These are phyloP conservation scores for Moesziomyces antarcticus DNA, from an alignment of 1,284 basidiomycete genomes.

Conservation along the genomic window DNA sequence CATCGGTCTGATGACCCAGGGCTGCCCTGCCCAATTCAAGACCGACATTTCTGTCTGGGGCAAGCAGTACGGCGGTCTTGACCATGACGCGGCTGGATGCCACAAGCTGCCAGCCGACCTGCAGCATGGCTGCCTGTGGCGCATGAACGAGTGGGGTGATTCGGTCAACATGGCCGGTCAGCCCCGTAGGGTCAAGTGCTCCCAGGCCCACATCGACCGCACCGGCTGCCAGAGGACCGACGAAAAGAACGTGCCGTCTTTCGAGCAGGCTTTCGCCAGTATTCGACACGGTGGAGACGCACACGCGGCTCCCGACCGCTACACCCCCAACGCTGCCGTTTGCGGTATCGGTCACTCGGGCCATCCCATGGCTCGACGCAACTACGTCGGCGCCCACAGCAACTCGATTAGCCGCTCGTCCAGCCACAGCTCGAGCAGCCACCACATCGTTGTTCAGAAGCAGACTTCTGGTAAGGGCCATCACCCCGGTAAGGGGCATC, in stretches of 20 bases:
- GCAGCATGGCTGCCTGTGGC: conserved; percentile 37
- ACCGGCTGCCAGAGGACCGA: conserved; percentile 43
- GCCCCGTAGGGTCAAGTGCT: conserved; percentile 27
- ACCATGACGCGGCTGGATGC: conserved; percentile 23
- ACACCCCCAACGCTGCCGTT: conserved; percentile 26
- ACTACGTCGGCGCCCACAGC: neutral
- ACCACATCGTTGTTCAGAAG: neutral
- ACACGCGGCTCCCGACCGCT: conserved; percentile 19
- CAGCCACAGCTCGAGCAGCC: neutral
- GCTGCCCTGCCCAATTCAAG: conserved; percentile 33
- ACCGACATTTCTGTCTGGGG: conserved; percentile 31
- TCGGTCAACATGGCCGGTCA: conserved; percentile 18
- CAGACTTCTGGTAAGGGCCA: neutral
- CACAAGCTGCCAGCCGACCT: conserved; percentile 26
- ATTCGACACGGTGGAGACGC: neutral
- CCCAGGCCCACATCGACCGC: conserved; percentile 43
- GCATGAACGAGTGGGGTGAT: conserved; percentile 37
- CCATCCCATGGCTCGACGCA: conserved; percentile 2
- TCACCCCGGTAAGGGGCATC: neutral
- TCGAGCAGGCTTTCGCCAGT: neutral
- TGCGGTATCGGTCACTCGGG: conserved; percentile 22
- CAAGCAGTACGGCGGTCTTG: conserved; percentile 35
- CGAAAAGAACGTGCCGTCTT: conserved; percentile 5
- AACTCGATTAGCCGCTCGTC: neutral
- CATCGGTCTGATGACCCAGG: conserved; percentile 18